Percentiles rank a stretch among this genome's conserved stretches.
Conservation (phyloP, 2,329 filamentous ascomycete genomes). For the Aspergillus ruber region DNA sequence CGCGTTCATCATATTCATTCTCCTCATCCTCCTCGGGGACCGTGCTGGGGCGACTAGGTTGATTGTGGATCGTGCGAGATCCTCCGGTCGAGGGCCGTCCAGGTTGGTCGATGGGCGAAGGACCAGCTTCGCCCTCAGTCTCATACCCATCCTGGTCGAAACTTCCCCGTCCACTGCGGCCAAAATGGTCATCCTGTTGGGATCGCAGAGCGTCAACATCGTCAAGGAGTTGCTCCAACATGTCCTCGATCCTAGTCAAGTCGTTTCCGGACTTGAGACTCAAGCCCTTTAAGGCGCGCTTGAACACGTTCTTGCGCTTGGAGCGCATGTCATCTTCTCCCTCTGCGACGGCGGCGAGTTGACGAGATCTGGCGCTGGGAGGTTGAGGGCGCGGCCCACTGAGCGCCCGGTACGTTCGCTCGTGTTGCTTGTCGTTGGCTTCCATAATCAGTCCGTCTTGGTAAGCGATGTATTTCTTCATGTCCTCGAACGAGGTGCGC, state of each 20-base stretch:
- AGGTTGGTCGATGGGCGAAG: conserved; percentile 63
- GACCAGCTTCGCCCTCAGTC: conserved; percentile 71
- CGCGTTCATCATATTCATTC: conserved; percentile 49
- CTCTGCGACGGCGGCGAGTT: conserved; percentile 41
- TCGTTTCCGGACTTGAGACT: conserved; percentile 84
- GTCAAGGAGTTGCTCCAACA: conserved; percentile 83
- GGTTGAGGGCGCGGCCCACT: conserved; percentile 82
- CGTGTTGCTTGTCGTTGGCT: conserved; percentile 79
- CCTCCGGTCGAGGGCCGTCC: conserved; percentile 59
- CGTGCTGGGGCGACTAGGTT: conserved; percentile 80
- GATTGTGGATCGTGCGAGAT: conserved; percentile 40
- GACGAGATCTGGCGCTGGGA: conserved; percentile 54
- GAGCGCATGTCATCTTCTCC: conserved; percentile 54
- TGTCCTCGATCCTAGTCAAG: conserved; percentile 78
- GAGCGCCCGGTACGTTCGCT: conserved; percentile 75
- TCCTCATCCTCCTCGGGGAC: conserved; percentile 80
- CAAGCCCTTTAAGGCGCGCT: conserved; percentile 83
- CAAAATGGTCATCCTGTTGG: conserved; percentile 39
- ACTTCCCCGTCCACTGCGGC: conserved; percentile 36
- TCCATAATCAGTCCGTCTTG: conserved; percentile 86
- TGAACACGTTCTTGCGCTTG: conserved; percentile 92
- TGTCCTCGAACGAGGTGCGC: conserved; percentile 91
- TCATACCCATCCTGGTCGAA: conserved; percentile 73
- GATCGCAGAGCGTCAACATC: conserved; percentile 81
- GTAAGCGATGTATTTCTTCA: conserved; percentile 85